These are phyloP conservation scores for Collybiopsis luxurians DNA, from an alignment of 768 basidiomycete genomes.

Conservation along the genomic window DNA sequence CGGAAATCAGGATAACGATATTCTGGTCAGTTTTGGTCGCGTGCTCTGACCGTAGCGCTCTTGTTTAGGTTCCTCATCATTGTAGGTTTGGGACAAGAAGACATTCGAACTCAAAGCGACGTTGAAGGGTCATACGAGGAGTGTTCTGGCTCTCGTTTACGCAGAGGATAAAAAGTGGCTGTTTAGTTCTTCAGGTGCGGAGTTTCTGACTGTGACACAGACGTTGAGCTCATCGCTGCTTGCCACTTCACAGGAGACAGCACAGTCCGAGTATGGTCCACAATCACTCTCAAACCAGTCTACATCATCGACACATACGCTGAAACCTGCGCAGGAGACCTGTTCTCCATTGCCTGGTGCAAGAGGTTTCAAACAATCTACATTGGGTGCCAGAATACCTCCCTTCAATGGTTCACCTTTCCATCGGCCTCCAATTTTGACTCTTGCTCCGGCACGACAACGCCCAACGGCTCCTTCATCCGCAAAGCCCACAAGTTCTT, in stretches of 20 bases:
- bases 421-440: conserved; percentile 9
- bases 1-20: conserved; percentile 76
- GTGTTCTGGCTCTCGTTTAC: conserved; percentile 77
- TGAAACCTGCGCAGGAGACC: conserved; percentile 81
- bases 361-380: conserved; percentile 67
- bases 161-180: conserved; percentile 78
- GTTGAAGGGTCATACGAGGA: conserved; percentile 80
- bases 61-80: background rate
- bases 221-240: conserved; percentile 3
- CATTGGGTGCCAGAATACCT: conserved; percentile 91
- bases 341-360: conserved; percentile 84
- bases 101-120: conserved; percentile 66
- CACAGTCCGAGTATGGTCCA: conserved; percentile 87
- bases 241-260: conserved; percentile 63
- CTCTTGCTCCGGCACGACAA: conserved; percentile 31
- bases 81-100: conserved; percentile 82
- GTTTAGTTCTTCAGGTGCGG: conserved; percentile 83
- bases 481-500: conserved; percentile 86
- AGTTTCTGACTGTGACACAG: background rate
- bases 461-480: conserved; percentile 25
- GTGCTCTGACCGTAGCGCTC: background rate
- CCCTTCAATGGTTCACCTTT: conserved; percentile 86
- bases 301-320: conserved; percentile 76
- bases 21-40: conserved; percentile 52
- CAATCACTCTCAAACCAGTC: conserved; percentile 58